These are phyloP conservation scores for Rhizopus delemar DNA, from an alignment of 371 early-diverging fungal species.

Conservation along the genomic window DNA sequence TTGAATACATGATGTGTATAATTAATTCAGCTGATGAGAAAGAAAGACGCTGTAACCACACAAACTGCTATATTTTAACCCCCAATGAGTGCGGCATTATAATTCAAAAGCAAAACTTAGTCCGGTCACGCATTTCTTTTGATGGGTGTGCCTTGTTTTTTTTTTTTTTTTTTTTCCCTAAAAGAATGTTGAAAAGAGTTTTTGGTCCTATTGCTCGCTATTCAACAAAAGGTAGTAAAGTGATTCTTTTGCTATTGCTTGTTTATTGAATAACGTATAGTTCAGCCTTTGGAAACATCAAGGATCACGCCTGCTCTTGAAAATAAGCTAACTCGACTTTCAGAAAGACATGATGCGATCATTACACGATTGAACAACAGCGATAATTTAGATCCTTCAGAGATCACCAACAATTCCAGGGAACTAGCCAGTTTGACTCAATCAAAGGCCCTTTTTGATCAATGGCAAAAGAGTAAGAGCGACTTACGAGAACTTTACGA, in stretches of 20 bases:
- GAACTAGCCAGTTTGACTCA: slow-evolving; percentile 35
- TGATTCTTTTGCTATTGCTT: not conserved
- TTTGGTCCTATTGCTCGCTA: slow-evolving; percentile 15
- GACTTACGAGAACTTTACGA: slow-evolving; percentile 38
- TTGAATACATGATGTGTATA: slow-evolving; percentile 26
- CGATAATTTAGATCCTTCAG: slow-evolving; percentile 22
- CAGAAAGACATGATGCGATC: slow-evolving; percentile 40
- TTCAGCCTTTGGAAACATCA: slow-evolving; percentile 16
- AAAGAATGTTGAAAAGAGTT: slow-evolving; percentile 19
- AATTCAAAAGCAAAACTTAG: no score
- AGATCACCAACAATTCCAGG: slow-evolving; percentile 39
- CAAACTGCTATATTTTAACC: no score
- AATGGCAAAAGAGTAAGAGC: slow-evolving; percentile 35
- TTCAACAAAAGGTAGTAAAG: slow-evolving; percentile 21
- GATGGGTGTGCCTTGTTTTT: not conserved
- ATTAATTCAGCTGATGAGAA: not conserved
- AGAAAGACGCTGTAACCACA: not conserved
- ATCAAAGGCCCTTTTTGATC: slow-evolving; percentile 32
- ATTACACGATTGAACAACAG: slow-evolving; percentile 30
- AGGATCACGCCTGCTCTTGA: slow-evolving; percentile 42
- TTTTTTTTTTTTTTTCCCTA: not conserved
- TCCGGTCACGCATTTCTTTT: not conserved
- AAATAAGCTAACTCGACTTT: slow-evolving; percentile 27
- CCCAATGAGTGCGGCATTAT: no score
- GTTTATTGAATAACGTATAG: not conserved